Conservation (phyloP, 2,329 filamentous ascomycete genomes). For the Ophioceras dolichostomum region DNA sequence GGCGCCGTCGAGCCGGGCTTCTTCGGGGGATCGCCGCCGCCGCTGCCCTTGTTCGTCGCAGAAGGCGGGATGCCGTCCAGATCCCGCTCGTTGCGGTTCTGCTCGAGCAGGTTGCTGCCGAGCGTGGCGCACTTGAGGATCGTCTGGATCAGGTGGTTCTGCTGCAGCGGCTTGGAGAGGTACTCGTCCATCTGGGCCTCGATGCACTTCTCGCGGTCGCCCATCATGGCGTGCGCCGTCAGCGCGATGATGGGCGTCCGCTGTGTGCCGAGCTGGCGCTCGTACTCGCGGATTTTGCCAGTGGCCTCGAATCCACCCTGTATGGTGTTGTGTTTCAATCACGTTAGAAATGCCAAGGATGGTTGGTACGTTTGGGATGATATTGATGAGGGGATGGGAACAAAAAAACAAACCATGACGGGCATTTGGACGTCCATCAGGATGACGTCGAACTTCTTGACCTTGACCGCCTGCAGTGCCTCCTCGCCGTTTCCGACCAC, state of each 20-base stretch:
- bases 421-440: conserved; percentile 99
- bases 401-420: conserved; percentile 61
- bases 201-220: conserved; percentile 94
- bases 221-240: conserved; percentile 97
- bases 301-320: conserved; percentile 95
- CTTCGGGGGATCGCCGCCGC: too few relatives aligned
- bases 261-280: conserved; percentile 65
- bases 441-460: conserved; percentile 88
- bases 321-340: too few relatives aligned
- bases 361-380: too few relatives aligned
- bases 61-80: conserved; percentile 23
- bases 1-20: conserved; percentile 7
- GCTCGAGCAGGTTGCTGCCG: conserved; percentile 69
- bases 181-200: conserved; percentile 99
- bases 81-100: conserved; percentile 54
- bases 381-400: conserved; percentile 1
- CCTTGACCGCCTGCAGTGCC: conserved; percentile 83
- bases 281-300: conserved; percentile 90
- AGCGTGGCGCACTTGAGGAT: conserved; percentile 95
- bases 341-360: too few relatives aligned
- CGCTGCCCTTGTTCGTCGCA: conserved; percentile 14
- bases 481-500: conserved; percentile 94
- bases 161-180: conserved; percentile 55
- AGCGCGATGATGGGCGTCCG: conserved; percentile 93
- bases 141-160: conserved; percentile 14